Conservation (phyloP, 2,329 filamentous ascomycete genomes). For the Decorospora gaudefroyi region DNA sequence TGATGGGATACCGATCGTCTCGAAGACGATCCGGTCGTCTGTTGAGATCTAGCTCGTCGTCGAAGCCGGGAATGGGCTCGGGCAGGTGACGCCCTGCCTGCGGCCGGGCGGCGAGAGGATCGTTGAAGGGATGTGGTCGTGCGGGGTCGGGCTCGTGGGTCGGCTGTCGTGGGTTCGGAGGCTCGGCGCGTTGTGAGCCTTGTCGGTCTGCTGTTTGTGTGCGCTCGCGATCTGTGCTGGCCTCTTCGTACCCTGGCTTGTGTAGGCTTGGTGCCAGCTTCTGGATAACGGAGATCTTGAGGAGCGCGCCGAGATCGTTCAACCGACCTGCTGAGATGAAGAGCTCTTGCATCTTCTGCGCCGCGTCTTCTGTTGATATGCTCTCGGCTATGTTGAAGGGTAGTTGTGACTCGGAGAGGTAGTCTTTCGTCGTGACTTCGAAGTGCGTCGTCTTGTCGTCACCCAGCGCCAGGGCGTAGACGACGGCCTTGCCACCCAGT, state of each 20-base stretch:
- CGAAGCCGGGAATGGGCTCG: conserved; percentile 86
- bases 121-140: conserved; percentile 68
- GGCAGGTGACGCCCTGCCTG: conserved; percentile 66
- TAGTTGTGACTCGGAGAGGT: conserved; percentile 66
- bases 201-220: conserved; percentile 50
- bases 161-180: conserved; percentile 55
- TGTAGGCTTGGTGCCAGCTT: conserved; percentile 77
- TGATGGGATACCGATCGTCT: conserved; percentile 62
- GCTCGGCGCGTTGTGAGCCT: conserved; percentile 36
- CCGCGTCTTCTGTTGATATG: conserved; percentile 52
- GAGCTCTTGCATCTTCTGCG: conserved; percentile 56
- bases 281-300: conserved; percentile 82
- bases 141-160: conserved; percentile 61
- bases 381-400: conserved; percentile 57
- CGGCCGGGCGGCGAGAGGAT: conserved; percentile 66
- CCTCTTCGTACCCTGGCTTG: conserved; percentile 77
- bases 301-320: conserved; percentile 66
- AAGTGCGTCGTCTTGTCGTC: conserved; percentile 81
- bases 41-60: conserved; percentile 87
- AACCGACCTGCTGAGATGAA: conserved; percentile 77
- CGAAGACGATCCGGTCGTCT: conserved; percentile 60
- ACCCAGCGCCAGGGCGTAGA: conserved; percentile 76
- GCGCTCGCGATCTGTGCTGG: conserved; percentile 19
- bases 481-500: conserved; percentile 80
- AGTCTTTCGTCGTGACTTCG: conserved; percentile 75